Base-by-base conservation (phyloP, 306 rosid genomes). In the Arachis hypogaea region DNA sequence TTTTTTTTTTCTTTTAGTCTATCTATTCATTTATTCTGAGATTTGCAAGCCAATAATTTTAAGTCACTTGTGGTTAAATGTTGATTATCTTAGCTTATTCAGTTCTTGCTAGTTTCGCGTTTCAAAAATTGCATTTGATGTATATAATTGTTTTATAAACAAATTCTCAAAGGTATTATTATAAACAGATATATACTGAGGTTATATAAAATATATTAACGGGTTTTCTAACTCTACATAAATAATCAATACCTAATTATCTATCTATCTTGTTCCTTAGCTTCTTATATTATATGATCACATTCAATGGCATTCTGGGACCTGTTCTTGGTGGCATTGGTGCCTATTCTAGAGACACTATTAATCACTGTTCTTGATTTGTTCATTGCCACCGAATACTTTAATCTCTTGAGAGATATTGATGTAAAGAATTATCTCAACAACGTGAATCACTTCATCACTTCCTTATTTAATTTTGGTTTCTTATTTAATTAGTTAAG, bases 261-360 rank as follows among this genome's bases (percentile, higher is more conserved):
- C 5, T 2, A 43, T 5, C 8, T 5, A 43, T 7, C 8, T 43
- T 43, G 47, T 16, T 9, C 16, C 16, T 16, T 16, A 16, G 29
- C 59, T 54, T 18, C 59, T 54, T 2, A 54, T 9, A 6, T 54
- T 12, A 14, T 9, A 14, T 14, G 3, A 54, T 54, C 16, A 16
- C 16, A 16, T 16, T 16, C 18, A n/a, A 71, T 87, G 92, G 76
- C n/a, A 7, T 62, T 87, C 47, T 33, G 82, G 73, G 50, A 79
- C 18, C 86, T 89, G 59, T 83, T 89, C 66, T 47, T 86, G 43
- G 78, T 80, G 8, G 91, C 91, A 12, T 71, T 90, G 12, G 71
- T 83, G 75, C 89, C 94, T 0, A 84, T 89, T 2, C 8, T 89
- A 63, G 88, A 89, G 79, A 87, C 86, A 38, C 82, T 89, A 1